Evolutionary conservation across 2,329 filamentous ascomycete species (phyloP), one percentile per base, ranked within the genome.

Genomic region (Chrysoporthe deuterocubensis): DNA sequence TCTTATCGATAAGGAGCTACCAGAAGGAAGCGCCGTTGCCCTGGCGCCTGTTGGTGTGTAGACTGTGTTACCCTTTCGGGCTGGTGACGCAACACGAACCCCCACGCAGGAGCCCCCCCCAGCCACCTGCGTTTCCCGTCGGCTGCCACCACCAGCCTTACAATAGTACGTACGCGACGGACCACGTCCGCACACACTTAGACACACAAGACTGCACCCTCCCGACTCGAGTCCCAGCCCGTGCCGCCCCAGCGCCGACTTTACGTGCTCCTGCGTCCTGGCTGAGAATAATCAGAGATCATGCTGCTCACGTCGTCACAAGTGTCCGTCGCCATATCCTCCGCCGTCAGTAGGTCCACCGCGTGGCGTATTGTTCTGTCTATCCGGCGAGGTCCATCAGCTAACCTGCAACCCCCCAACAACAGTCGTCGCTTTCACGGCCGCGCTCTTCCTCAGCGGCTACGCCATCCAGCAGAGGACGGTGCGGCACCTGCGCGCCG

Each of bases 381-480:
- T 13, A 4, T 52, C 37, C 37, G 37, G 37, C 4, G 37, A 9
- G 37, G 37, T 1, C 37, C 37, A 40, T 52, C n/a, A 69, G 59
- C 44, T 40, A 32, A 34, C n/a, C 18, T 62, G 69, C 56, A 32
- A 58, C n/a, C 54, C 42, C 69, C 71, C 54, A 66, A 21, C 48
- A 43, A 18, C 42, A 90, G 91, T 97, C 68, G 81, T 92, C 71
- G 77, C 92, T 37, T 97, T 93, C 79, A 97, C 94, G 3, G 78
- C 90, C 48, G 87, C 94, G 4, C 88, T 97, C 37, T 97, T 97
- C 78, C 84, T 97, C 43, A 93, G 92, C 63, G 94, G 94, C 74
- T 97, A 96, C 78, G 87, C 90, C 3, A 85, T 97, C 64, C 94
- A 97, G 75, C 94, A 97, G 78, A 89, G 93, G 73, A 96, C 93